Percentiles rank a stretch among this genome's conserved stretches.
Evolutionary conservation across 805 yeast genomes (phyloP).

Genomic region (Saturnispora quitensis): DNA sequence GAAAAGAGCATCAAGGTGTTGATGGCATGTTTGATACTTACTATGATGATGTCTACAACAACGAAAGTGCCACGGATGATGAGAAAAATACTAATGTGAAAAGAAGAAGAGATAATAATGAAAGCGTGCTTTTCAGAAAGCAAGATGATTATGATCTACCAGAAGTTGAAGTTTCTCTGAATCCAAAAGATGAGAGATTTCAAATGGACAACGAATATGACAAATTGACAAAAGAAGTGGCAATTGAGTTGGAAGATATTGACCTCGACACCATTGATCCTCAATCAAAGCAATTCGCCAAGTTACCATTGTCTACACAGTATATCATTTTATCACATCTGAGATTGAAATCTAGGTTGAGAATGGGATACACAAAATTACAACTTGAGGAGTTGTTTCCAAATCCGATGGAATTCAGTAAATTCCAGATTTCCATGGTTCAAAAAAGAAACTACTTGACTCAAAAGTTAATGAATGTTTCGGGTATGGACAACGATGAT

Average conservation of each 20-base stretch:
- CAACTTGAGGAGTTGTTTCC: constrained; percentile 79
- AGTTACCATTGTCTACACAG: constrained; percentile 76
- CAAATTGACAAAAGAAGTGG: constrained; percentile 45
- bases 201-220: constrained; percentile 65
- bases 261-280: constrained; percentile 76
- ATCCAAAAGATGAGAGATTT: constrained; percentile 59
- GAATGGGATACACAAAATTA: constrained; percentile 93
- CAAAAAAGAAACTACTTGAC: constrained; percentile 86
- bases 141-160: constrained; percentile 88
- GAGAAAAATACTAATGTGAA: too few relatives aligned
- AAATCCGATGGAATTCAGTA: constrained; percentile 79
- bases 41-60: constrained; percentile 28
- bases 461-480: constrained; percentile 72
- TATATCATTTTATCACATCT: constrained; percentile 81
- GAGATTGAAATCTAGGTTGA: constrained; percentile 72
- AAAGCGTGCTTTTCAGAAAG: constrained; percentile 33
- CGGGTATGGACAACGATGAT: constrained; percentile 54
- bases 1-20: neutral
- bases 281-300: constrained; percentile 63
- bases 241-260: constrained; percentile 56
- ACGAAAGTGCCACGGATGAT: constrained; percentile 8
- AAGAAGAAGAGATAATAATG: constrained; percentile 12
- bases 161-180: constrained; percentile 41
- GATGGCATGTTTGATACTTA: constrained; percentile 28
- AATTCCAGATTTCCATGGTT: constrained; percentile 88